phyloP scores from a whole-genome alignment of 345 rosid genomes.

The Pseudoturritis turrita region DNA sequence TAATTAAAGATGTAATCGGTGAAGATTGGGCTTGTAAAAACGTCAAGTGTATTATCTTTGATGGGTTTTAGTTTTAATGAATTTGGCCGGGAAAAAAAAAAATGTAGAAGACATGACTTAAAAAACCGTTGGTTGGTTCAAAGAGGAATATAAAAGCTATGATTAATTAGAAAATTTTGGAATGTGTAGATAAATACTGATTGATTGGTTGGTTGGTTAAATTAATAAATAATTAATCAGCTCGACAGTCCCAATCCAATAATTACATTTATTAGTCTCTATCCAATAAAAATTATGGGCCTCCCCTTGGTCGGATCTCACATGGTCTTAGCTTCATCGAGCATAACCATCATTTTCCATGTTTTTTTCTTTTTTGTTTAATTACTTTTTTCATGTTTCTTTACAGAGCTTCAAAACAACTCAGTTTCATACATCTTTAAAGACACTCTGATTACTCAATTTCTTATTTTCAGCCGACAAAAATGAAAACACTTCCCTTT shows the following conservation, averaged over 20 bases:
- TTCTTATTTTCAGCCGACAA: conserved; percentile 3
- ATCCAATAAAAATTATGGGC: conserved; percentile 27
- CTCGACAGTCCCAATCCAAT: conserved; percentile 32
- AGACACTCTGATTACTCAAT: not conserved
- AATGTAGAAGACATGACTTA: conserved; percentile 6
- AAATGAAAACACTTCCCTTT: not conserved
- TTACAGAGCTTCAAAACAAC: conserved; percentile 26
- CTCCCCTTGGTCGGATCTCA: conserved; percentile 32
- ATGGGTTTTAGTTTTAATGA: too few relatives aligned
- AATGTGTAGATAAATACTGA: not conserved
- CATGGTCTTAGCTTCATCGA: conserved; percentile 21
- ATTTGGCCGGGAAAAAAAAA: too few relatives aligned
- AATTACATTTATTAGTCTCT: conserved; percentile 21
- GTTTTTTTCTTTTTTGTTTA: too few relatives aligned
- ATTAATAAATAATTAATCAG: conserved; percentile 1
- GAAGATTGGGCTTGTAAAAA: too few relatives aligned
- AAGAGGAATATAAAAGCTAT: not conserved
- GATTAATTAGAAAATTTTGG: not conserved
- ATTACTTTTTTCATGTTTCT: conserved; percentile 14
- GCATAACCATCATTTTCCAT: not conserved
- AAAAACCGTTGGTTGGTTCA: not conserved
- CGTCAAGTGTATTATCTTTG: too few relatives aligned
- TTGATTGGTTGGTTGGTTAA: conserved; percentile 17
- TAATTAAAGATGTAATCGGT: too few relatives aligned
- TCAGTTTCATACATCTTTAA: conserved; percentile 10